Evolutionary conservation across 768 basidiomycete genomes (phyloP).

Genomic region (Pholiota molesta): DNA sequence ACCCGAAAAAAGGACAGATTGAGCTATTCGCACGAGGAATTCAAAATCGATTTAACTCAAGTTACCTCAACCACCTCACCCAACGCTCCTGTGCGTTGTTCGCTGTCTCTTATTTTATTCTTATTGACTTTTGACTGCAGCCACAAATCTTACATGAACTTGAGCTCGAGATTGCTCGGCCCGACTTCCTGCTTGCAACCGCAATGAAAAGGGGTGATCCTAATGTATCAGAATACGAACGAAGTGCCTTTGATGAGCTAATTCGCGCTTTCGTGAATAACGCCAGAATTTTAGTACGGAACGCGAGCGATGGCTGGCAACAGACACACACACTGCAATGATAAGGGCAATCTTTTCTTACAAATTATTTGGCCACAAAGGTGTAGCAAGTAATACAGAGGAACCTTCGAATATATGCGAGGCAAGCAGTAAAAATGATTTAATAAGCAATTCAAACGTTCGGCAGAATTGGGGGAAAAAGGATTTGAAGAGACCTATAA

Average conservation of each 20-base stretch:
- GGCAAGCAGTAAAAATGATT: no score
- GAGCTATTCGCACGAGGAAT: slow-evolving; percentile 93
- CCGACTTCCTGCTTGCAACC: slow-evolving; percentile 69
- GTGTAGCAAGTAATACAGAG: no score
- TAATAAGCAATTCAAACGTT: not conserved
- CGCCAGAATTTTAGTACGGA: slow-evolving; percentile 84
- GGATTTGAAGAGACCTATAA: not conserved
- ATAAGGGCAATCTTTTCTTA: not conserved
- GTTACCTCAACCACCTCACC: slow-evolving; percentile 63
- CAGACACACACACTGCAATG: not conserved
- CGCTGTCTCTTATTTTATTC: slow-evolving; percentile 1
- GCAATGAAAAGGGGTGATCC: slow-evolving; percentile 71
- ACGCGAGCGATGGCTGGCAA: slow-evolving; percentile 40
- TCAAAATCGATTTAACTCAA: slow-evolving; percentile 92
- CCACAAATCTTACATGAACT: slow-evolving; percentile 79
- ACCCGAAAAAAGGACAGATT: slow-evolving; percentile 86
- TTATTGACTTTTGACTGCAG: slow-evolving; percentile 31
- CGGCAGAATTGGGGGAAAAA: not conserved
- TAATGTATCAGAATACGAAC: slow-evolving; percentile 61
- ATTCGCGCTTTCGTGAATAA: slow-evolving; percentile 94
- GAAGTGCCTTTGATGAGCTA: slow-evolving; percentile 85
- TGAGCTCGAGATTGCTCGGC: slow-evolving; percentile 83
- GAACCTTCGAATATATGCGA: no score
- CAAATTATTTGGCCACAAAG: no score
- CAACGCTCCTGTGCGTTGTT: slow-evolving; percentile 49